Percentiles rank a stretch among this genome's conserved stretches.
Conservation (phyloP, 2,329 filamentous ascomycete species). For the Macroventuria anomochaeta region DNA sequence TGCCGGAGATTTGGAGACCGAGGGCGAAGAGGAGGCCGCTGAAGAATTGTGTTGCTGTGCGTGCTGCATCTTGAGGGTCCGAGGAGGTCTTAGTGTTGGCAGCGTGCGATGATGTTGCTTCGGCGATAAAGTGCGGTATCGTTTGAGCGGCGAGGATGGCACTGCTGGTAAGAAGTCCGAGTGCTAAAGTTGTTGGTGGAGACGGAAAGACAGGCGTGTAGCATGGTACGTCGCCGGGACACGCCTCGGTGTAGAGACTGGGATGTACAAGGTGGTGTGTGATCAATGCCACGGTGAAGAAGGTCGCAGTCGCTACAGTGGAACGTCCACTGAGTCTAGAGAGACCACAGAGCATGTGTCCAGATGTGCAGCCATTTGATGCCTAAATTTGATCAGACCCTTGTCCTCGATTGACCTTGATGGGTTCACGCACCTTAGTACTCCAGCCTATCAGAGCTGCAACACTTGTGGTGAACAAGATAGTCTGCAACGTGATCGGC, state of each 20-base stretch:
- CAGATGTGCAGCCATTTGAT: constrained; percentile 60
- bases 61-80: constrained; percentile 29
- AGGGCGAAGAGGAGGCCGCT: constrained; percentile 59
- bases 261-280: constrained; percentile 51
- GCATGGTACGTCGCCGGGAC: constrained; percentile 51
- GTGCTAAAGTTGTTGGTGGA: constrained; percentile 30
- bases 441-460: constrained; percentile 59
- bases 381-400: constrained; percentile 25
- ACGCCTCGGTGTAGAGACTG: constrained; percentile 50
- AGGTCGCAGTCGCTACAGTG: constrained; percentile 51
- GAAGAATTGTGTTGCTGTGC: constrained; percentile 51
- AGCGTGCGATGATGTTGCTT: constrained; percentile 1
- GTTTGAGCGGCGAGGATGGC: constrained; percentile 33
- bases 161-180: constrained; percentile 45
- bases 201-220: constrained; percentile 56
- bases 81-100: not conserved
- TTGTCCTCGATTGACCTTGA: not conserved
- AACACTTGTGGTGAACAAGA: constrained; percentile 50
- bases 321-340: constrained; percentile 59
- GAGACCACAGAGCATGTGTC: constrained; percentile 63
- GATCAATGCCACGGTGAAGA: constrained; percentile 42
- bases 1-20: constrained; percentile 59
- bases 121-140: constrained; percentile 32
- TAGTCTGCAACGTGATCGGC: constrained; percentile 43
- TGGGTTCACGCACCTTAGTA: constrained; percentile 53